Evolutionary conservation across 805 yeast species (phyloP).

Genomic region (Grigorovia humatica): DNA sequence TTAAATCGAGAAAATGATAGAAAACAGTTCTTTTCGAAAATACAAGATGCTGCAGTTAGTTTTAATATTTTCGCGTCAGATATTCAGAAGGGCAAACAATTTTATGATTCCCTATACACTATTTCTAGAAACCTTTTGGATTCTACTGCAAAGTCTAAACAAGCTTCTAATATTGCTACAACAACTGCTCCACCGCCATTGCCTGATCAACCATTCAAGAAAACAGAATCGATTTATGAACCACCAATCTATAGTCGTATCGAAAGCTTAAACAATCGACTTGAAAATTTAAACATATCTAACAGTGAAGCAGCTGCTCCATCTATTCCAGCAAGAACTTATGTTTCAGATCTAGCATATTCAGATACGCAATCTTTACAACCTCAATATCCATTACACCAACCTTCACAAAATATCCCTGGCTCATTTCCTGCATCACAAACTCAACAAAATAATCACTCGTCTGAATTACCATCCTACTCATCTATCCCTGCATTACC

Average conservation of each 20-base stretch:
- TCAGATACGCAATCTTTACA: neutral
- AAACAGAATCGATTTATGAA: neutral
- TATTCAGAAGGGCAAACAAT: slow-evolving; percentile 46
- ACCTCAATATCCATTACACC: slow-evolving; percentile 5
- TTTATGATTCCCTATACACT: slow-evolving; percentile 42
- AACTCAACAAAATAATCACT: neutral
- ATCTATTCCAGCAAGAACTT: neutral
- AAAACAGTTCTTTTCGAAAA: slow-evolving; percentile 31
- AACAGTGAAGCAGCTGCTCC: neutral
- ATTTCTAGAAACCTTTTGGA: slow-evolving; percentile 18
- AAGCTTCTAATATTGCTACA: neutral
- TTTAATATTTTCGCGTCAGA: slow-evolving; percentile 57
- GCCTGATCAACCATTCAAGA: slow-evolving; percentile 4
- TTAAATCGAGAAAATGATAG: slow-evolving; percentile 26
- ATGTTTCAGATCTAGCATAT: neutral
- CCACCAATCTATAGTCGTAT: neutral
- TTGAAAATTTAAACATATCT: neutral
- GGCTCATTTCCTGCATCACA: neutral
- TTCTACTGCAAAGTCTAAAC: slow-evolving; percentile 2
- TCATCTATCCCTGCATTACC: neutral
- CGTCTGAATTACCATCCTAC: neutral
- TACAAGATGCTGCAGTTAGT: slow-evolving; percentile 40
- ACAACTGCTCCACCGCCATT: slow-evolving; percentile 4
- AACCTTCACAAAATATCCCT: neutral
- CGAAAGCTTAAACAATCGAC: neutral